Evolutionary conservation across 305 asterid genomes (phyloP).

Genomic region (Rubia balearica): DNA sequence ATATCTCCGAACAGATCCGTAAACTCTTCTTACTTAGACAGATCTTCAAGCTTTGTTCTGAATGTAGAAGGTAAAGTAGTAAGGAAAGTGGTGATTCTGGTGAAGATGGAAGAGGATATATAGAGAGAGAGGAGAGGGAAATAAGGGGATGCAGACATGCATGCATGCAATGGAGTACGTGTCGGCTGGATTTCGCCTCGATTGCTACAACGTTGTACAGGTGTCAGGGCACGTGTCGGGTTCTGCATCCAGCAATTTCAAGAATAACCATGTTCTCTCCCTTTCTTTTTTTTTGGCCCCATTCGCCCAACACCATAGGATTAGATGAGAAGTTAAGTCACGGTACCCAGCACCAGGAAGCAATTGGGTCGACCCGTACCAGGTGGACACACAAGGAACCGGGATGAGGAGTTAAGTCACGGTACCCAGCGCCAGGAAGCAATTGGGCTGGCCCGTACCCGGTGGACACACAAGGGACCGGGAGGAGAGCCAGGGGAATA

Average conservation of each 20-base stretch:
- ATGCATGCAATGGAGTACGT: constrained; percentile 13
- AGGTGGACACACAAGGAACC: no score
- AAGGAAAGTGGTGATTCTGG: background rate
- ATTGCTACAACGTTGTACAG: constrained; percentile 18
- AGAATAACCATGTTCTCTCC: background rate
- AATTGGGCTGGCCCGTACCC: no score
- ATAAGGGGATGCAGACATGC: background rate
- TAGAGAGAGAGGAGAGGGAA: background rate
- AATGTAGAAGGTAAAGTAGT: constrained; percentile 1
- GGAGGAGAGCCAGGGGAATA: no score
- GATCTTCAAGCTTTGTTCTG: background rate
- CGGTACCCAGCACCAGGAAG: no score
- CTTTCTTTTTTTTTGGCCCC: no score
- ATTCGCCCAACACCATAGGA: no score
- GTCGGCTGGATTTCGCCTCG: constrained; percentile 7
- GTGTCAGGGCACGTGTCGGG: constrained; percentile 30
- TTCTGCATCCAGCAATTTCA: background rate
- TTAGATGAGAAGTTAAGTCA: no score
- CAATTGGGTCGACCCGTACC: no score
- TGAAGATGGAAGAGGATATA: background rate
- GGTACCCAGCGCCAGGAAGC: no score
- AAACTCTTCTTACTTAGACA: background rate
- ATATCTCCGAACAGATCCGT: background rate
- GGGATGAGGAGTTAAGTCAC: no score
- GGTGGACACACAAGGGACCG: no score